Base-by-base conservation (phyloP, 2,329 filamentous ascomycete genomes). In the Amauroascus niger region DNA sequence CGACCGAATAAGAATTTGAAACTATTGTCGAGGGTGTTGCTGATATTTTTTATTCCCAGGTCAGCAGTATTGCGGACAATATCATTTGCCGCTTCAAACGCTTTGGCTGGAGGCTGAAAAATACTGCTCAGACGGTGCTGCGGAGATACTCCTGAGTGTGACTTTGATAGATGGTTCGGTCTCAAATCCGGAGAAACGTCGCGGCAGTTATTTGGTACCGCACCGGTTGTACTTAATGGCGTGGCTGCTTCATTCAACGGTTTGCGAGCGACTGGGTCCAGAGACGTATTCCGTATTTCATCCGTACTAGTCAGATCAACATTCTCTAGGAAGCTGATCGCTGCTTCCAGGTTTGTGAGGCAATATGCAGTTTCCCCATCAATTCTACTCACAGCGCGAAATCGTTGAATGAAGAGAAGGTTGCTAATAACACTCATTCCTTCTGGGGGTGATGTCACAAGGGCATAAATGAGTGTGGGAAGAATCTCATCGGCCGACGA, bases 401-500 rank as follows among this genome's bases (percentile, higher is more conserved):
- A 98, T 57, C 86, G 77, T 66, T 97, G 90, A 60, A 97, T 89
- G 67, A 97, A 98, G 61, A 86, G 82, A n/a, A 94, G 76, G 67
- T 98, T 94, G 74, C 91, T 97, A 64, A 95, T 88, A 53, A 90
- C 85, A 67, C 90, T 87, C 46, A 97, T 83, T 32, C 84, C 81
- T 68, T 93, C 87, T 0, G 90, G 86, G 0, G 88, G 85, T 43
- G 90, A 84, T 2, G 89, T 96, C 65, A 98, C 94, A 56, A 98
- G 79, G 0, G 89, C 88, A 72, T 95, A 98, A 57, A 98, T 98
- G 58, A 98, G 78, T 69, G 95, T 95, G 0, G 93, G 93, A 67
- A 98, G 83, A 52, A 98, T 94, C 70, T 97, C 93, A 65, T 98
- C 93, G 2, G 93, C 93, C 0, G 93, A 97, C 0, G 93, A 95